phyloP scores from a whole-genome alignment of 352 stramenopile species.

The Phytophthora vignae region DNA sequence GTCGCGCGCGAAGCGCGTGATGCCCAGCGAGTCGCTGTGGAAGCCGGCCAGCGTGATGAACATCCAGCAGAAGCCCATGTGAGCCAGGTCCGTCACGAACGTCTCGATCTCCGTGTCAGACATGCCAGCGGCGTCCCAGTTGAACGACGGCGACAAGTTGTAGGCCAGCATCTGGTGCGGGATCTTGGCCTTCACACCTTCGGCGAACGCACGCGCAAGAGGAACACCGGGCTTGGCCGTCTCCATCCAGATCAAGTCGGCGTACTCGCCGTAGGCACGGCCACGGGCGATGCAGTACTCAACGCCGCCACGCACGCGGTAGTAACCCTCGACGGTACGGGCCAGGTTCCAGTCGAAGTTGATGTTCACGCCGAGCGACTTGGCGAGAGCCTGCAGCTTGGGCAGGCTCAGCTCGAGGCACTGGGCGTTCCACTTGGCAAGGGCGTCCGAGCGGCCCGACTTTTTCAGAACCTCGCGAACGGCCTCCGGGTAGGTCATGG shows the following conservation, averaged over 20 bases:
- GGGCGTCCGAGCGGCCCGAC: conserved; percentile 67
- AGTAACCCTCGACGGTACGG: conserved; percentile 98
- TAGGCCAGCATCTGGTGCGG: conserved; percentile 98
- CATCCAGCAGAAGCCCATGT: conserved; percentile 97
- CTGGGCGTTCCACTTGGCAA: conserved; percentile 87
- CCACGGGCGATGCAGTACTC: conserved; percentile 97
- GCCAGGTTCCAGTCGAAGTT: conserved; percentile 97
- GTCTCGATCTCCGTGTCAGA: conserved; percentile 92
- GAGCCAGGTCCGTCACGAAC: conserved; percentile 96
- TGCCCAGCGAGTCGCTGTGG: conserved; percentile 97
- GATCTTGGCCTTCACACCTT: conserved; percentile 92
- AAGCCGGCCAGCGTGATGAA: conserved; percentile 99
- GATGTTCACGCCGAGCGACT: conserved; percentile 81
- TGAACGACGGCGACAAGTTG: conserved; percentile 98
- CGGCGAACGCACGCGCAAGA: conserved; percentile 95
- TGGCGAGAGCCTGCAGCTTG: conserved; percentile 81
- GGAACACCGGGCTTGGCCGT: conserved; percentile 94
- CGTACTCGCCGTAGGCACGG: conserved; percentile 94
- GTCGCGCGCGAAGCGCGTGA: conserved; percentile 94
- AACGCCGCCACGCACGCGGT: conserved; percentile 95
- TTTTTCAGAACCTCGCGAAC: conserved; percentile 85
- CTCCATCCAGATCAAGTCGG: conserved; percentile 99
- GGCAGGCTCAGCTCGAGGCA: conserved; percentile 78
- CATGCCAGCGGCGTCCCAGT: conserved; percentile 98
- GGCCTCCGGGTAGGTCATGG: conserved; percentile 97